Conservation (phyloP, 2,329 filamentous ascomycete genomes). For the Penicillium capsulatum region DNA sequence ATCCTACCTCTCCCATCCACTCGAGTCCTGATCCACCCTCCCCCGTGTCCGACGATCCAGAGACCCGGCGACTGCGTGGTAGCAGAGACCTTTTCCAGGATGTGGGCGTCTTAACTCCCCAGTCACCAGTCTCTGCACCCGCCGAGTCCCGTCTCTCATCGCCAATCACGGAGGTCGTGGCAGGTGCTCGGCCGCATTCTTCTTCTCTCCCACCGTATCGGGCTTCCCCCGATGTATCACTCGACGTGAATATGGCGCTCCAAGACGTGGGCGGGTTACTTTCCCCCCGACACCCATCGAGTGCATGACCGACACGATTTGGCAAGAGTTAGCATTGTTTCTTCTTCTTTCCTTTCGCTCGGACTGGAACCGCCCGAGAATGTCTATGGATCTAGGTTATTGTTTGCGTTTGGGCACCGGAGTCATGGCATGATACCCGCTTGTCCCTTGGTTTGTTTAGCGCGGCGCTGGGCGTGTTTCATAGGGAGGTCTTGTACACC, state of each 20-base stretch:
- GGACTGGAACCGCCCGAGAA: too few species aligned
- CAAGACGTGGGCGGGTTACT: conserved; percentile 46
- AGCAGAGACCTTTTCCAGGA: conserved; percentile 35
- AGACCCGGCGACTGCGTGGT: conserved; percentile 12
- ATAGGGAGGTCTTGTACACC: too few species aligned
- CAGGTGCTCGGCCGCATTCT: background rate
- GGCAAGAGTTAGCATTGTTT: too few species aligned
- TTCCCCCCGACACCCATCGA: conserved; percentile 6
- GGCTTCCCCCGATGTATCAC: conserved; percentile 18
- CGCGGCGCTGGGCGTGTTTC: too few species aligned
- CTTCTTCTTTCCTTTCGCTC: too few species aligned
- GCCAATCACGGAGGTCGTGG: background rate
- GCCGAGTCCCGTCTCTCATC: background rate
- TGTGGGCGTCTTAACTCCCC: conserved; percentile 24
- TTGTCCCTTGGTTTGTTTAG: too few species aligned
- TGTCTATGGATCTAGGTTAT: too few species aligned
- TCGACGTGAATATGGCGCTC: conserved; percentile 31
- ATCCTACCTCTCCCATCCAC: conserved; percentile 6
- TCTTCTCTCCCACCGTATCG: conserved; percentile 20
- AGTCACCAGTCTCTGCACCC: conserved; percentile 1
- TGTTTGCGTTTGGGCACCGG: too few species aligned
- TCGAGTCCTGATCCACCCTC: conserved; percentile 7
- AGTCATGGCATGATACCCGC: too few species aligned
- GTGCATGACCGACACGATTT: background rate
- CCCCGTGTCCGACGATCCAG: conserved; percentile 1